A percentile compares a stretch with the other conserved stretches of the same genome.
These are phyloP conservation scores for Saxophila tyrrhenica DNA, from an alignment of 495 filamentous ascomycete genomes.

Conservation along the genomic window DNA sequence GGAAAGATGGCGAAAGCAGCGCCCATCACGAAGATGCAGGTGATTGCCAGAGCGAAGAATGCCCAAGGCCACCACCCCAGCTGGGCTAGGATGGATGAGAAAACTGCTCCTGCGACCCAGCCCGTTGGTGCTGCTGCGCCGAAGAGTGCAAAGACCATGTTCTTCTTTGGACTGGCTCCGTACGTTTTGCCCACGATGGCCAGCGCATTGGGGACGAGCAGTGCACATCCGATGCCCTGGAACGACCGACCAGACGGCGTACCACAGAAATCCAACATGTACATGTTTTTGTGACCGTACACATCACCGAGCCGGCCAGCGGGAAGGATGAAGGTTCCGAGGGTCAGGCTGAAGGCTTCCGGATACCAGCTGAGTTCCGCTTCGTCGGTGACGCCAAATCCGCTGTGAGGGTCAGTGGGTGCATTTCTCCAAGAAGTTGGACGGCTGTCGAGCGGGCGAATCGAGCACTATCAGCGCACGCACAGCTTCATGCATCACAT, in stretches of 20 bases:
- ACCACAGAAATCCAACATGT: slow-evolving; percentile 20
- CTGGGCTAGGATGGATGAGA: slow-evolving; percentile 41
- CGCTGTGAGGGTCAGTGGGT: no score
- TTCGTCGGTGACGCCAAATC: slow-evolving; percentile 4
- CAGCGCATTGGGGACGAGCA: slow-evolving; percentile 28
- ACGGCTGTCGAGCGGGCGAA: not conserved
- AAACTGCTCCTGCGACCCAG: slow-evolving; percentile 38
- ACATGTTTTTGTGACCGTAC: slow-evolving; percentile 13
- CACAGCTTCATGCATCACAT: not conserved
- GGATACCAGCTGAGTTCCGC: slow-evolving; percentile 14
- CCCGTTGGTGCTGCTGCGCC: slow-evolving; percentile 51
- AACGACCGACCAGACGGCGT: slow-evolving; percentile 28
- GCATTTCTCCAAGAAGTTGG: no score
- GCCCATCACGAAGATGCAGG: slow-evolving; percentile 31
- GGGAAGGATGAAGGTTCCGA: slow-evolving; percentile 23
- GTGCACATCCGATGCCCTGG: slow-evolving; percentile 30
- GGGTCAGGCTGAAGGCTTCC: slow-evolving; percentile 19
- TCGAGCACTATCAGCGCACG: not conserved
- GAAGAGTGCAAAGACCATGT: slow-evolving; percentile 53
- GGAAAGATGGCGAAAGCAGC: slow-evolving; percentile 40
- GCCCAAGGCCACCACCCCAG: slow-evolving; percentile 57
- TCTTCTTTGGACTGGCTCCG: slow-evolving; percentile 41
- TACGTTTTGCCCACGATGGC: slow-evolving; percentile 41
- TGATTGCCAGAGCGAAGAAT: slow-evolving; percentile 45
- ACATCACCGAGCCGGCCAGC: slow-evolving; percentile 21